These are phyloP conservation scores for Pythium rishiriense DNA, from an alignment of 352 stramenopile genomes.

Conservation along the genomic window DNA sequence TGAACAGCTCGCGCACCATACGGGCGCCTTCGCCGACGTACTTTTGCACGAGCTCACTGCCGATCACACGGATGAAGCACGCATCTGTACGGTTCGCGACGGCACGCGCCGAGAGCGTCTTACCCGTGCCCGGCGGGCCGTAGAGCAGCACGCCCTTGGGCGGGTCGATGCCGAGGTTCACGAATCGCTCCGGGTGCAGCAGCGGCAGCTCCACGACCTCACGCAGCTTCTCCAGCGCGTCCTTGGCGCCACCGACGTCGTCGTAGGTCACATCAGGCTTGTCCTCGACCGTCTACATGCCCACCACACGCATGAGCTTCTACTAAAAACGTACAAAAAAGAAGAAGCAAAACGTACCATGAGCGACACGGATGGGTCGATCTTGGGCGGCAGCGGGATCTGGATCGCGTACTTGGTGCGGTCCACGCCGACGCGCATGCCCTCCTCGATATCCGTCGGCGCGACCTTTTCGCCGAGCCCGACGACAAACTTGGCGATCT, in stretches of 20 bases:
- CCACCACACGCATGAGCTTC: not conserved
- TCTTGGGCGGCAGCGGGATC: constrained; percentile 98
- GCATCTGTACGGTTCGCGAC: constrained; percentile 99
- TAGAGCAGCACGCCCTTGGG: constrained; percentile 99
- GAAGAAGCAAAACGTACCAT: constrained; percentile 53
- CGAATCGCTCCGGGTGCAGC: constrained; percentile 98
- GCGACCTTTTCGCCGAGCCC: constrained; percentile 98
- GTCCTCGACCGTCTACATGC: constrained; percentile 98
- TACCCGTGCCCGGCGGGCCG: constrained; percentile 96
- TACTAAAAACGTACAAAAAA: too few species aligned
- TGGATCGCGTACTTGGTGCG: constrained; percentile 97
- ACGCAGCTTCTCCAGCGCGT: constrained; percentile 98
- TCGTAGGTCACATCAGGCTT: constrained; percentile 99
- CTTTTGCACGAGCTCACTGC: constrained; percentile 99
- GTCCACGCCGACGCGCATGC: constrained; percentile 99
- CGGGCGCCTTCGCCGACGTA: constrained; percentile 99
- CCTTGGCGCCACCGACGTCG: constrained; percentile 98
- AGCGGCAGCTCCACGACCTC: constrained; percentile 99
- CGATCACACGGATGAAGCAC: constrained; percentile 99
- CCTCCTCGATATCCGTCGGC: constrained; percentile 99
- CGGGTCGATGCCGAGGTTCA: constrained; percentile 98
- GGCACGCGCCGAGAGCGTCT: constrained; percentile 96
- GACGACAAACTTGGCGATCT: constrained; percentile 99
- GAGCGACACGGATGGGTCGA: constrained; percentile 97
- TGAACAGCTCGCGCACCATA: constrained; percentile 99